Evolutionary conservation across 2,329 filamentous ascomycete genomes (phyloP).

Genomic region (Apiospora malaysiana): DNA sequence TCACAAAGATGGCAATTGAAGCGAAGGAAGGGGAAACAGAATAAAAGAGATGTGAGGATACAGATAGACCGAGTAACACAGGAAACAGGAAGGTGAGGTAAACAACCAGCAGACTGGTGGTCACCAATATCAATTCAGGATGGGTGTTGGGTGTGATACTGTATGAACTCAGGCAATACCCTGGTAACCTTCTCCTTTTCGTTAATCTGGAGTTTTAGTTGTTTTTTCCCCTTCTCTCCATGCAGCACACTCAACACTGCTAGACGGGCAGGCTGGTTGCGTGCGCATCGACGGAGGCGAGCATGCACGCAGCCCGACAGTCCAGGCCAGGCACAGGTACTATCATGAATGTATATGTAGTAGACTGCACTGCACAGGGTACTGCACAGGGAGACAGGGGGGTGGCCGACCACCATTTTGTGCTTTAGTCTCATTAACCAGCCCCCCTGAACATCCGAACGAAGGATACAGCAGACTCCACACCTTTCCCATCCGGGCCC

Average conservation of each 20-base stretch:
- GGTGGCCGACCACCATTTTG: not conserved
- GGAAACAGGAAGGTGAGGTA: not conserved
- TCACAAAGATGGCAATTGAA: not conserved
- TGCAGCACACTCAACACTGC: not conserved
- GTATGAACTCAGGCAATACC: constrained; percentile 1
- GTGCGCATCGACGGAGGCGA: not conserved
- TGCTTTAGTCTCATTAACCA: constrained; percentile 19
- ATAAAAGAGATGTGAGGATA: not conserved
- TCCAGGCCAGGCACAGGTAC: not conserved
- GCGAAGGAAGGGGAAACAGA: not conserved
- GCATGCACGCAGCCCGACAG: constrained; percentile 9
- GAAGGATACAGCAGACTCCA: constrained; percentile 8
- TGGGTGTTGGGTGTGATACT: constrained; percentile 6
- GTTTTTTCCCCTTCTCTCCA: not conserved
- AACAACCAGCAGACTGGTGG: not conserved
- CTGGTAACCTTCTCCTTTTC: constrained; percentile 8
- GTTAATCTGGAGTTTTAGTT: not conserved
- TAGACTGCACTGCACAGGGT: not conserved
- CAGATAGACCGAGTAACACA: not conserved
- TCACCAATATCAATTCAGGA: constrained; percentile 13
- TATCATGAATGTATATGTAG: too few species aligned
- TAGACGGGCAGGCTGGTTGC: too few species aligned
- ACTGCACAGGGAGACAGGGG: not conserved
- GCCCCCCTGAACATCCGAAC: constrained; percentile 14
- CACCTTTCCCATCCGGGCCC: constrained; percentile 1